Conservation (phyloP, 108 stramenopile genomes). For the Cylindrotheca closterium region DNA sequence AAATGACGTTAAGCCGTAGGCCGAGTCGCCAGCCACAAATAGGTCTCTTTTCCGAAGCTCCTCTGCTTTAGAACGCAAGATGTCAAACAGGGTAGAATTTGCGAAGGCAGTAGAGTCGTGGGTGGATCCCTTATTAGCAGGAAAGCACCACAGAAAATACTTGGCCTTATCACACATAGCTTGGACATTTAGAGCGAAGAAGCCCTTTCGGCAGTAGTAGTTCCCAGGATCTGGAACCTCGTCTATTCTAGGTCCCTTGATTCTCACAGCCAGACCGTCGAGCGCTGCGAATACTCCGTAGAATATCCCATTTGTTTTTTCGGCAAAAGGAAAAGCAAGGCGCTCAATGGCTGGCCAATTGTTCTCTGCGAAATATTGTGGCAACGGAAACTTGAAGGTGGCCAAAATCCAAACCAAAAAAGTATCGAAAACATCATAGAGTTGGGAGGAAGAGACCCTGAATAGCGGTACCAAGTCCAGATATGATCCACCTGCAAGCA, state of each 20-base stretch:
- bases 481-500: constrained; percentile 27
- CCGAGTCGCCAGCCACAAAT: constrained; percentile 28
- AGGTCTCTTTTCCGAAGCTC: background rate
- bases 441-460: background rate
- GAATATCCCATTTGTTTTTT: background rate
- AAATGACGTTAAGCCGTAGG: constrained; percentile 19
- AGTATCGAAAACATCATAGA: background rate
- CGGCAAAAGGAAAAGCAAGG: background rate
- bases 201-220: constrained; percentile 35
- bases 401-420: background rate
- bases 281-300: constrained; percentile 25
- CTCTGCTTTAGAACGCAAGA: background rate
- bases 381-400: constrained; percentile 1
- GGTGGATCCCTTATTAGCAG: constrained; percentile 4
- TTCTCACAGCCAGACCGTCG: constrained; percentile 25
- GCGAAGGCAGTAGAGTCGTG: background rate
- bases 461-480: constrained; percentile 15
- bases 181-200: constrained; percentile 32
- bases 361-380: background rate
- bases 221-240: constrained; percentile 15
- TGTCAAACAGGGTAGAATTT: background rate
- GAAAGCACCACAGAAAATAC: constrained; percentile 2
- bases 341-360: background rate
- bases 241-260: background rate
- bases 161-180: constrained; percentile 10